Conservation (phyloP, 345 rosid species). For the Noccaea caerulescens region DNA sequence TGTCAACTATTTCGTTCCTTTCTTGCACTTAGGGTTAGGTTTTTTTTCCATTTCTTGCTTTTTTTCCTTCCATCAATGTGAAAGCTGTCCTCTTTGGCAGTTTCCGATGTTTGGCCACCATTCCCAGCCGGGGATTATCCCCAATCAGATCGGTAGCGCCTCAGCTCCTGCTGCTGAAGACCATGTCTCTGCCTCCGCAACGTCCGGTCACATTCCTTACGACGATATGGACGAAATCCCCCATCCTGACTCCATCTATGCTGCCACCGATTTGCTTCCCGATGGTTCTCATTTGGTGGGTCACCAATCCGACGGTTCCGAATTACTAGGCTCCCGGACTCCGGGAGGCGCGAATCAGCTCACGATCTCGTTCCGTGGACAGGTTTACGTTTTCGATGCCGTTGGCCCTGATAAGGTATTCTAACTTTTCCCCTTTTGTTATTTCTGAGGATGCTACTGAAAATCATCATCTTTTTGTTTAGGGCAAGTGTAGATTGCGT, state of each 20-base stretch:
- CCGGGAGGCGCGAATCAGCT: slow-evolving; percentile 56
- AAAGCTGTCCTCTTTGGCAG: slow-evolving; percentile 31
- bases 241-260: slow-evolving; percentile 56
- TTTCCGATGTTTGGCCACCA: slow-evolving; percentile 66
- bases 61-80: slow-evolving; percentile 26
- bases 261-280: slow-evolving; percentile 41
- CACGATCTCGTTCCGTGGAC: slow-evolving; percentile 84
- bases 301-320: slow-evolving; percentile 45
- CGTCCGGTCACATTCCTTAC: slow-evolving; percentile 50
- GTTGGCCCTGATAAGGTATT: slow-evolving; percentile 80
- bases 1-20: slow-evolving; percentile 23
- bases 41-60: not conserved
- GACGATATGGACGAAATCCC: slow-evolving; percentile 60
- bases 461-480: not conserved
- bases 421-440: not conserved
- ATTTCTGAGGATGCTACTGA: not conserved
- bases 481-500: not conserved
- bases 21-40: slow-evolving; percentile 35
- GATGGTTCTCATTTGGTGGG: slow-evolving; percentile 48
- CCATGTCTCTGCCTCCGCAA: slow-evolving; percentile 50
- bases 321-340: slow-evolving; percentile 12
- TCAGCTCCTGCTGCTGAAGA: slow-evolving; percentile 51
- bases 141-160: slow-evolving; percentile 50
- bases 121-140: slow-evolving; percentile 59
- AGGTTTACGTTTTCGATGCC: slow-evolving; percentile 85